Base-by-base conservation (phyloP, 2,329 filamentous ascomycete species). In the Zymoseptoria crescenta region DNA sequence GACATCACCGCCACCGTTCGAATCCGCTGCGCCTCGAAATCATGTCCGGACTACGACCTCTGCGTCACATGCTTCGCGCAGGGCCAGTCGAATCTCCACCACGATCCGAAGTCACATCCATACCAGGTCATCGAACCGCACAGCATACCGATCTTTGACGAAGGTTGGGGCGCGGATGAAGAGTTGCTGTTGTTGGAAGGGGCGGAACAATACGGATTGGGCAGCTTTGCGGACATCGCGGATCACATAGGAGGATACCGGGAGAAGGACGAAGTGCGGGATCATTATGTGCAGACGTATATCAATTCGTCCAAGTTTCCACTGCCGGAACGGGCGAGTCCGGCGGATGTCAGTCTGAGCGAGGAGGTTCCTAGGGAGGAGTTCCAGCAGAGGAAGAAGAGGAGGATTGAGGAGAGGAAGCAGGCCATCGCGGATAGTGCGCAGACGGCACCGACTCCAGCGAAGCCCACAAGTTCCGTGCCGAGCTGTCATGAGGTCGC, bases 1-100 rank as follows among this genome's bases (percentile, higher is more conserved):
- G 94, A 99, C 74, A 96, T 99, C 67, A 99, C 94, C 52, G 94
- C 92, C 4, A 99, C 94, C 52, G 94, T 99, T 64, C 91, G 94
- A 67, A 97, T 99, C 74, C 84, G 91, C 74, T 99, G 94, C 76
- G 92, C 92, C 56, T 85, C 91, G 70, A 76, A 84, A 56, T 81
- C 83, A 56, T 99, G 94, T 74, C 88, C 87, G 70, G 94, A 99
- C 70, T 99, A 96, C 74, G 94, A 99, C 73, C 86, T 99, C 56
- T 99, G 94, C 73, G 94, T 99, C 45, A 87, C 90, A 56, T 99
- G 94, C 76, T 99, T 99, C 74, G 83, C 90, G 35, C 86, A 88
- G 65, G 93, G 91, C 64, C 84, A 90, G 68, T 81, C 83, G 52
- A 90, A 89, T 63, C 89, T 90, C 68, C 86, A 88, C 58, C 94